Evolutionary conservation across 257 asterid genomes (phyloP).

Genomic region (Nicotiana otophora): DNA sequence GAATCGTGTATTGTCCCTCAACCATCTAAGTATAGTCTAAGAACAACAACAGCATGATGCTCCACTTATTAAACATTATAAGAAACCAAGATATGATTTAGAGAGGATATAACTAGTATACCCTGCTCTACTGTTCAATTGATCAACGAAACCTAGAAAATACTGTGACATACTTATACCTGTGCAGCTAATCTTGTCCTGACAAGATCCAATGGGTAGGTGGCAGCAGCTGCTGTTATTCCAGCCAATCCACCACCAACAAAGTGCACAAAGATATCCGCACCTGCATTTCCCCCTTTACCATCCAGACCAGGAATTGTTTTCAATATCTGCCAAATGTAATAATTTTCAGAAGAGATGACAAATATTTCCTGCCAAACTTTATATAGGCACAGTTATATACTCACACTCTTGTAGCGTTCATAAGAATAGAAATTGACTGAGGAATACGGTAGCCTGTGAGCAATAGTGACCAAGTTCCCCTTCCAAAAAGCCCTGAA

Average conservation of each 20-base stretch:
- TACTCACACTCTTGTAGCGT: slow-evolving; percentile 65
- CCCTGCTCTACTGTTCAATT: neutral
- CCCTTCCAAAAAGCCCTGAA: slow-evolving; percentile 97
- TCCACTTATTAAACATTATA: neutral
- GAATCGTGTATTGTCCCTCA: neutral
- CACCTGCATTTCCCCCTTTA: slow-evolving; percentile 29
- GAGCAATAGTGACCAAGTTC: slow-evolving; percentile 88
- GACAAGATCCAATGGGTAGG: slow-evolving; percentile 91
- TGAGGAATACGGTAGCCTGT: slow-evolving; percentile 81
- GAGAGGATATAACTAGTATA: neutral
- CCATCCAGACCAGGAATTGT: slow-evolving; percentile 56
- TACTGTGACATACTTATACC: slow-evolving; percentile 30
- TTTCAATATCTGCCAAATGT: slow-evolving; percentile 49
- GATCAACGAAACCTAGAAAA: neutral
- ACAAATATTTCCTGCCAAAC: neutral
- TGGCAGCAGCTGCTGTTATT: slow-evolving; percentile 78
- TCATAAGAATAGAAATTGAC: slow-evolving; percentile 83
- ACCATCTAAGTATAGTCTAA: neutral
- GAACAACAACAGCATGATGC: neutral
- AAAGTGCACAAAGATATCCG: slow-evolving; percentile 62
- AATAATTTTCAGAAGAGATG: slow-evolving; percentile 2
- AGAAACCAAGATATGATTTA: neutral
- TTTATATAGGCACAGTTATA: neutral
- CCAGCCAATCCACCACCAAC: slow-evolving; percentile 93
- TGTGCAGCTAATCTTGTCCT: slow-evolving; percentile 92